These are phyloP conservation scores for Rutstroemia sp. DNA, from an alignment of 2,329 filamentous ascomycete genomes.

Conservation along the genomic window DNA sequence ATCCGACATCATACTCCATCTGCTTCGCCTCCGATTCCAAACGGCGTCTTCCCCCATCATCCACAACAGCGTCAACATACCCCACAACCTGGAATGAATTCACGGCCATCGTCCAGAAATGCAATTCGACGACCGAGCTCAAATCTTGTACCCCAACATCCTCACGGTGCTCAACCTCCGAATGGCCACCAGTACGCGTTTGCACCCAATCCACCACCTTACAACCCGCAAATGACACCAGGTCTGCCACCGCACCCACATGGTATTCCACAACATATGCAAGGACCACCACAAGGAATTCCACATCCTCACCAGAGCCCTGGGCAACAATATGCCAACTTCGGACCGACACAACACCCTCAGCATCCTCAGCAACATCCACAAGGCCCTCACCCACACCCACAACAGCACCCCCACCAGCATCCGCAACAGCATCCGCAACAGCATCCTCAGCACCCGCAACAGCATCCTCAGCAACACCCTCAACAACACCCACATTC, in stretches of 20 bases:
- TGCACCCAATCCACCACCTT: conserved; percentile 79
- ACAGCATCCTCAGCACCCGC: conserved; percentile 23
- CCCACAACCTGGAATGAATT: conserved; percentile 69
- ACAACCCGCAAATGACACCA: conserved; percentile 54
- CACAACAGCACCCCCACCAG: background rate
- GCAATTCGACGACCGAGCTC: conserved; percentile 69
- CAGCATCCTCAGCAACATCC: conserved; percentile 23
- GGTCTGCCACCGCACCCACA: conserved; percentile 34
- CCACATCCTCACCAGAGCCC: conserved; percentile 30
- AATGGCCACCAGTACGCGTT: conserved; percentile 64
- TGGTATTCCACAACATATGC: conserved; percentile 26
- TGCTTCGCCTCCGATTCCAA: conserved; percentile 80
- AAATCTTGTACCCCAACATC: conserved; percentile 59
- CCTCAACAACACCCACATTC: conserved; percentile 40
- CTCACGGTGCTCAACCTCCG: conserved; percentile 48
- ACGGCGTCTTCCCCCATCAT: conserved; percentile 31
- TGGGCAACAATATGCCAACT: conserved; percentile 35
- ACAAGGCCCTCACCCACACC: background rate
- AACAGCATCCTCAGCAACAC: conserved; percentile 33
- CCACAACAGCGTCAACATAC: conserved; percentile 62
- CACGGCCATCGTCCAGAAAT: conserved; percentile 73
- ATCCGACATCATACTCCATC: conserved; percentile 78
- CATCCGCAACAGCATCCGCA: background rate
- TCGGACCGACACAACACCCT: conserved; percentile 28
- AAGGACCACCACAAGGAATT: conserved; percentile 10